Evolutionary conservation across 768 basidiomycete species (phyloP).

Genomic region (Daedaleopsis nitida): DNA sequence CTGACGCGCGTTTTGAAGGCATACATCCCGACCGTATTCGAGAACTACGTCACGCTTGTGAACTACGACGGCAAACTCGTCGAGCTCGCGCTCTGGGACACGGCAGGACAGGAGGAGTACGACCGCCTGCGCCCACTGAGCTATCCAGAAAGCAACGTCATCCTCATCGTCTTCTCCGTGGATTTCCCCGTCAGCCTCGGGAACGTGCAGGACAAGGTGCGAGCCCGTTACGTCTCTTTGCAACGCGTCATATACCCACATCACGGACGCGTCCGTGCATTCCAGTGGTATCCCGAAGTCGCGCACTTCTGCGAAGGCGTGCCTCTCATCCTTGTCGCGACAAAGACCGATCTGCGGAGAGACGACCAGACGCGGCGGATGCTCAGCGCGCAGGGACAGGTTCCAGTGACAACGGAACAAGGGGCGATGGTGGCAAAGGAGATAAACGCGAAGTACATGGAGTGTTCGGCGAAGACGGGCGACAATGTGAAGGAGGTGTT

Average conservation of each 20-base stretch:
- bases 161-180: conserved; percentile 92
- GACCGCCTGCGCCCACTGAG: conserved; percentile 84
- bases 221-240: conserved; percentile 21
- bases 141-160: conserved; percentile 88
- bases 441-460: conserved; percentile 91
- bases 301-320: conserved; percentile 90
- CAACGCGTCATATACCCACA: background rate
- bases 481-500: conserved; percentile 92
- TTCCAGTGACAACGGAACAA: conserved; percentile 80
- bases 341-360: conserved; percentile 87
- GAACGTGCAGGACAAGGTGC: conserved; percentile 88
- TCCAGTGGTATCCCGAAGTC: conserved; percentile 90
- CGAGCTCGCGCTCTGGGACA: conserved; percentile 98
- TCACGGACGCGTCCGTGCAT: conserved; percentile 3
- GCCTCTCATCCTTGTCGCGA: conserved; percentile 89
- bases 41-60: conserved; percentile 90
- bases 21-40: conserved; percentile 92
- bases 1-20: conserved; percentile 49
- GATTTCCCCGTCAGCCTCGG: conserved; percentile 90
- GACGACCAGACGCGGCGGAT: conserved; percentile 87
- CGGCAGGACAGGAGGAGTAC: conserved; percentile 97
- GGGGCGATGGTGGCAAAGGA: conserved; percentile 86
- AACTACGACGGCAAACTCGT: conserved; percentile 86
- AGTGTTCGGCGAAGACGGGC: conserved; percentile 95
- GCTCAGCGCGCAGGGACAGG: conserved; percentile 86